Percentiles rank a stretch among this genome's conserved stretches.
Conservation (phyloP, 805 yeast species). For the Hanseniaspora taiwanica region DNA sequence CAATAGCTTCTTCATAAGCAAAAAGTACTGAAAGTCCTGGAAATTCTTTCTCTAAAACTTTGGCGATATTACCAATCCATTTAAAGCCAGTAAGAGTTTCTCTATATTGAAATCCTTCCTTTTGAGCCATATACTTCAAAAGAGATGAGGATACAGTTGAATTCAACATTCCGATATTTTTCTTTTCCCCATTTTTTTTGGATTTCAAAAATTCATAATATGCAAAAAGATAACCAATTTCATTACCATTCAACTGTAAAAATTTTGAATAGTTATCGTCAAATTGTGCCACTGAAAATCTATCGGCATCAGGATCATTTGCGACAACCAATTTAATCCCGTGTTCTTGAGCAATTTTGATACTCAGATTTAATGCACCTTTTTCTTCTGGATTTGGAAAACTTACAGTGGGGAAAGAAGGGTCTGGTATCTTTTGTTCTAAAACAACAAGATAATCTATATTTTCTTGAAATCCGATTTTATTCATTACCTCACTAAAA, state of each 20-base stretch:
- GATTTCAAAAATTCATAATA: conserved; percentile 35
- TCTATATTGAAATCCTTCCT: conserved; percentile 43
- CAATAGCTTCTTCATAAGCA: conserved; percentile 93
- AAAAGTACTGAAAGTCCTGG: conserved; percentile 66
- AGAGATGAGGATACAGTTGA: conserved; percentile 91
- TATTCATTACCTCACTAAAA: conserved; percentile 25
- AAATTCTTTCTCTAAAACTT: conserved; percentile 43
- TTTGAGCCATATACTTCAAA: conserved; percentile 52
- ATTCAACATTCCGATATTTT: conserved; percentile 38
- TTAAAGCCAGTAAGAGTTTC: conserved; percentile 94
- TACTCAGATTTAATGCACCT: conserved; percentile 75
- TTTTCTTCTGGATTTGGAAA: conserved; percentile 96
- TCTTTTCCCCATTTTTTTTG: conserved; percentile 7
- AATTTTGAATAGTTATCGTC: not conserved
- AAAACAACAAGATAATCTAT: conserved; percentile 30
- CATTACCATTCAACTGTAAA: conserved; percentile 77
- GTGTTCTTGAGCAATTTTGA: conserved; percentile 34
- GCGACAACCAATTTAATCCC: conserved; percentile 54
- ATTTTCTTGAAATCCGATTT: conserved; percentile 27
- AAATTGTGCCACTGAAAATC: conserved; percentile 51
- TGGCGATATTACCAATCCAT: conserved; percentile 90
- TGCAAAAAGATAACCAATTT: conserved; percentile 78
- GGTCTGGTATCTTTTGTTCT: conserved; percentile 67
- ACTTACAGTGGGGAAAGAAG: conserved; percentile 69
- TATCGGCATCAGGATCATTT: conserved; percentile 94